Evolutionary conservation across 495 filamentous ascomycete genomes (phyloP), one percentile per base, ranked within the genome.

Genomic region (Trichocladium uniseriatum): DNA sequence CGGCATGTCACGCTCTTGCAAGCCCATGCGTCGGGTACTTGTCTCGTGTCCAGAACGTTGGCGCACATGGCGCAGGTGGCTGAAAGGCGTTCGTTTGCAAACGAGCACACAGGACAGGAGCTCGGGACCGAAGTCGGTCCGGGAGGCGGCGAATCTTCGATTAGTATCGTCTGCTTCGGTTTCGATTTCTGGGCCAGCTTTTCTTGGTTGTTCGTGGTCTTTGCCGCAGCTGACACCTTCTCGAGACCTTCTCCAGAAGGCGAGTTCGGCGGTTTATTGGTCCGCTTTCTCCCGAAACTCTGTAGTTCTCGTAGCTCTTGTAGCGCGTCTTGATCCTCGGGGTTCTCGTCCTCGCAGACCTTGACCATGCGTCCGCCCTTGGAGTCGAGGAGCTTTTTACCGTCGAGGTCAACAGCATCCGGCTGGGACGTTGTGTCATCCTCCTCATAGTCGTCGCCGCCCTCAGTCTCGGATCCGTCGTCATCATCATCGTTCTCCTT

Each of bases 261-360:
- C 13, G 22, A 22, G 14, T 14, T 32, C 7, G 38, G 10, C 14
- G 43, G 15, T 42, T 28, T 34, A 4, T 18, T 2, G 18, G 6
- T 22, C 13, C 32, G 34, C 28, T 36, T 46, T 35, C 36, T 45
- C 15, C 57, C 45, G 28, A 62, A 62, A 6, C 50, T 44, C 43
- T 50, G 55, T 16, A 87, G 61, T 61, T 86, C 83, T 19, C 70
- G 62, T 56, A 84, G 67, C 62, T 89, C 85, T 35, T 75, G 65
- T 54, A 72, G 66, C 14, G 73, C 78, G 49, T 84, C 76, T 15
- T 73, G 68, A 43, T 79, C 75, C n/a, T 78, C 66, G 15, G 68
- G 66, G 44, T 86, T 77, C 53, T 85, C 83, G 41, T 82, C 80
- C 50, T 79, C 82, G 59, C 86, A 90, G 14, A 89, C 77, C 50